Evolutionary conservation across 2,329 filamentous ascomycete genomes (phyloP), one percentile per base, ranked within the genome.

Genomic region (Sporothrix pseudoabietina): DNA sequence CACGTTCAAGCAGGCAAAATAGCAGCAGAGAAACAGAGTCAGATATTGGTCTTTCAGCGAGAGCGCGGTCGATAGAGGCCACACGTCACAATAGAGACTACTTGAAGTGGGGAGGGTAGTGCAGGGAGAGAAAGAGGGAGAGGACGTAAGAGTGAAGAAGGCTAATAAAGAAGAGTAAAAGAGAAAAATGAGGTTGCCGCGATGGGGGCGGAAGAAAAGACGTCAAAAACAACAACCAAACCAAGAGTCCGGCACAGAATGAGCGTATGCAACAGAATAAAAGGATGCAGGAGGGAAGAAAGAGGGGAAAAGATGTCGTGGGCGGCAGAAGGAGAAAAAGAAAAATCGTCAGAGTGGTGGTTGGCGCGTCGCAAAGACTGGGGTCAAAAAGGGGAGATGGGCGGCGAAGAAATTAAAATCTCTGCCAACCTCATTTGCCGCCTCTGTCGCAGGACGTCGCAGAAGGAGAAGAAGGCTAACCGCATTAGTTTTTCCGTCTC

Each of bases 391-490:
- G 32, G 26, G 44, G 35, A 69, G 47, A 54, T 26, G 26, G 30
- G 61, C 26, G 49, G 52, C 30, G 47, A 57, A 61, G 52, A 72
- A 41, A 39, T 26, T 30, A 61, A 39, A 61, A 49, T 61, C 30
- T 72, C 63, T 54, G 71, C 49, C 47, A 71, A 71, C 63, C 39
- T 72, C 49, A 69, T 72, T 72, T 72, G 61, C 71, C 63, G 63
- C 70, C 71, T 65, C 32, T 66, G 55, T 65, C 70, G 69, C 57
- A 65, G 61, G n/a, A 65, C 39, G 61, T 65, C 39, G 22, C 39
- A 47, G n/a, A 47, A n/a, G 32, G 41, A n/a, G 57, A 19, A 39
- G 55, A 26, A 8, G n/a, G n/a, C 70, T 54, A 71, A 44, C 44
- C 32, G 30, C 19, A 41, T 71, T 66, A 1, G 47, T 49, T 57